Base-by-base conservation (phyloP, 2,329 filamentous ascomycete species). In the Penicillium sp. region DNA sequence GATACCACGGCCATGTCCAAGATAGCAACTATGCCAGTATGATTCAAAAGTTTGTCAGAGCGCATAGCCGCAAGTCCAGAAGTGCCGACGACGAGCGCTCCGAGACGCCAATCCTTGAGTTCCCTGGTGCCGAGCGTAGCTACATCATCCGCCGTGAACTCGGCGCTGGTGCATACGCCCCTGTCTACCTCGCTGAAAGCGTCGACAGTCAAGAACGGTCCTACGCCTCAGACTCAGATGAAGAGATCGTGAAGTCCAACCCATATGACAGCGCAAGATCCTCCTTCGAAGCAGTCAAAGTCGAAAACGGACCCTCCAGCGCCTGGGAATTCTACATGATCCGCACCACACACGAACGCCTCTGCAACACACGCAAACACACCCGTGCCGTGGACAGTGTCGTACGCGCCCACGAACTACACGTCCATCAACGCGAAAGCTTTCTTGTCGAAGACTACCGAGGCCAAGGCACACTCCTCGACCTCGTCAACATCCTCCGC, bases 271-370 rank as follows among this genome's bases (percentile, higher is more conserved):
- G 61, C 14, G 55, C 76, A 0, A 79, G 80, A 42, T 87, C 90
- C 45, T 80, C 81, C 1, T 83, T 95, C 4, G 93, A 97, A 76
- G 95, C 95, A 1, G 83, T 99, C 68, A 99, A 99, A 78, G 93
- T 97, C 87, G 95, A 99, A 78, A 86, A 75, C 13, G 75, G 90
- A 35, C 92, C 93, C 0, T 91, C 94, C 0, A 90, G 88, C 4
- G 84, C 91, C 0, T 99, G 95, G 95, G 95, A 99, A 73, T 99
- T 98, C 73, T 91, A 97, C 78, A 96, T 99, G 77, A 92, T 98
- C 81, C 89, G 92, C 1, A 86, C 92, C 58, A 87, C 91, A 1
- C 91, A 94, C 65, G 81, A 85, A 25, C 90, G 95, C 0, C 82
- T 99, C 0, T 89, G 89, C 0, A 65, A 67, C 8, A 68, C 69